Evolutionary conservation across 2,329 filamentous ascomycete genomes (phyloP), one percentile per base, ranked within the genome.

Genomic region (Fusarium udum): DNA sequence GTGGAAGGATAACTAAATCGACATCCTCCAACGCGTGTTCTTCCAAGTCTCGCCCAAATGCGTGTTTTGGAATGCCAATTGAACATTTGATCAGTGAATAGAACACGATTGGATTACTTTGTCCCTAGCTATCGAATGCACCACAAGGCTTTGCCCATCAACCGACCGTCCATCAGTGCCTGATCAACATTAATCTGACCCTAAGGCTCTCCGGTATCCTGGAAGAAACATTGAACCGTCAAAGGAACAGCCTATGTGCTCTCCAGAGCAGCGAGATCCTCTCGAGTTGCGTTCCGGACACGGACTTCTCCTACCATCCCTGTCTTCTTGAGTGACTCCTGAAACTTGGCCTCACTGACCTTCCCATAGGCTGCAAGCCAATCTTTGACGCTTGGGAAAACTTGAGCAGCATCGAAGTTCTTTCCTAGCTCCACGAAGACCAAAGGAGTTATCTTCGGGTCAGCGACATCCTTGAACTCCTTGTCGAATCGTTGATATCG

Each of bases 31-130:
- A 26, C 4, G 15, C 5, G 6, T 24, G 15, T 26, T 26, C 42
- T 8, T 4, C 16, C 6, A 9, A 26, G 24, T 26, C 3, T 18
- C 16, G 7, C 3, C n/a, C 11, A 6, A 45, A 13, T 8, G 3
- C 13, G n/a, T 6, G n/a, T 26, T 0, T 6, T 26, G 4, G 11
- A 24, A 26, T 6, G 7, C n/a, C n/a, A 26, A 18, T 18, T 12
- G 11, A 26, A 26, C 0, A 13, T 8, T 15, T 24, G 2, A 43
- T 18, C 7, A 43, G 15, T 16, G 10, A 43, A 13, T 6, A 24
- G n/a, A 18, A 26, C 16, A 26, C 42, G 11, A 1, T 18, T 45
- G 11, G 12, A 26, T 45, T 11, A 18, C 26, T 45, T 13, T 18
- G 16, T 43, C 10, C 15, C 42, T 8, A 18, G 0, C n/a, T 26